Conservation (phyloP, 108 stramenopile species). For the Mediolabrus comicus region DNA sequence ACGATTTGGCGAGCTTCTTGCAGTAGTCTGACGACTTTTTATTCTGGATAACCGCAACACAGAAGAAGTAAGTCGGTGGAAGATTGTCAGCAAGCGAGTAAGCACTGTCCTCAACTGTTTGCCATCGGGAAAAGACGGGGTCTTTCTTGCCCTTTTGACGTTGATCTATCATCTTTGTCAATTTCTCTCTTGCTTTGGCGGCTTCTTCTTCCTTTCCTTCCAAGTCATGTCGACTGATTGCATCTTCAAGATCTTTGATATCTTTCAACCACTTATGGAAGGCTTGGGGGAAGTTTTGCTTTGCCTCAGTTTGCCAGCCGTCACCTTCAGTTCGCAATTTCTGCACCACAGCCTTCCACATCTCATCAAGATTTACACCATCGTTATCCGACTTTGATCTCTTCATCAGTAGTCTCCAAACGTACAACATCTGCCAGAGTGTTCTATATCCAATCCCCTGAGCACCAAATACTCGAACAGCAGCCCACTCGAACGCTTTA, state of each 20-base stretch:
- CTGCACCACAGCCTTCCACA: not conserved
- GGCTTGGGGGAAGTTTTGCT: not conserved
- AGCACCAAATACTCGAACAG: not conserved
- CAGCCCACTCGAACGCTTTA: not conserved
- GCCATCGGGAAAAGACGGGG: not conserved
- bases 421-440: not conserved
- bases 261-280: not conserved
- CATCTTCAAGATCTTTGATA: not conserved
- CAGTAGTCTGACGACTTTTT: too few species aligned
- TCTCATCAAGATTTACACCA: not conserved
- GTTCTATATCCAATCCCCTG: not conserved
- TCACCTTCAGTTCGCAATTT: not conserved
- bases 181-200: too few species aligned
- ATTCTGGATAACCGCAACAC: too few species aligned
- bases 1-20: too few species aligned
- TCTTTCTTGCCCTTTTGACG: not conserved
- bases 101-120: not conserved
- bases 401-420: not conserved
- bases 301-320: not conserved
- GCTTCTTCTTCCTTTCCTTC: too few species aligned
- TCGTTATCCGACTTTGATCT: not conserved
- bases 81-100: too few species aligned
- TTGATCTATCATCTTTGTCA: not conserved
- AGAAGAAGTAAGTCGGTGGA: too few species aligned
- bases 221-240: not conserved